Conservation (phyloP, 202 grass and related monocot genomes). For the Panicum hallii region DNA sequence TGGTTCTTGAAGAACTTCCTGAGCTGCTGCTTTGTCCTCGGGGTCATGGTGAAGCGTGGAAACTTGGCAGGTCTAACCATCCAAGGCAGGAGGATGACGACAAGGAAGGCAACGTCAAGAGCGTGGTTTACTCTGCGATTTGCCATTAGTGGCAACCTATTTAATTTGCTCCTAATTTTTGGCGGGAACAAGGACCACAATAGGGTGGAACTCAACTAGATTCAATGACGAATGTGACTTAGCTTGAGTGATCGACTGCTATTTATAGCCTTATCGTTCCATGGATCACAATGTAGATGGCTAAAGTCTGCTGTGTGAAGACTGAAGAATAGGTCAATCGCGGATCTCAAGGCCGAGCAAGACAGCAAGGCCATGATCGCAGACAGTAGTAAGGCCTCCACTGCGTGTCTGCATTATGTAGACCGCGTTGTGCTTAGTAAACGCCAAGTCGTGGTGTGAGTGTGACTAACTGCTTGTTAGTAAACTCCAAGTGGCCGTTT, state of each 20-base stretch:
- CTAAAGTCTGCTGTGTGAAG: background rate
- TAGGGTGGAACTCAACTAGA: background rate
- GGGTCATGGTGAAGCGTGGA: background rate
- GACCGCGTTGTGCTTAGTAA: background rate
- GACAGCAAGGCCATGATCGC: background rate
- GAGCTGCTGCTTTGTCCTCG: background rate
- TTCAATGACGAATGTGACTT: background rate
- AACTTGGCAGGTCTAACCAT: background rate
- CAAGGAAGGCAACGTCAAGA: background rate
- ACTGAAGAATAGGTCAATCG: background rate
- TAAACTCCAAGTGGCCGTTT: background rate
- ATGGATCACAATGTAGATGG: background rate
- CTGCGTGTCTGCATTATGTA: background rate
- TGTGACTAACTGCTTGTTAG: background rate
- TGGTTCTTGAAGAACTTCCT: conserved; percentile 25
- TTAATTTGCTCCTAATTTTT: background rate
- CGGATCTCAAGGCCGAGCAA: background rate
- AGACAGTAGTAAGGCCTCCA: background rate
- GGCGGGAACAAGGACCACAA: background rate
- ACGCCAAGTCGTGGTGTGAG: background rate
- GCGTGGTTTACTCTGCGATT: background rate
- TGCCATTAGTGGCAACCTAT: background rate
- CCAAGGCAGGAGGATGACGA: background rate
- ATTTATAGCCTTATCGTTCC: background rate
- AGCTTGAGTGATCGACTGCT: background rate